Evolutionary conservation across 2,329 filamentous ascomycete genomes (phyloP), one percentile per base, ranked within the genome.

Genomic region (Cadophora malorum): DNA sequence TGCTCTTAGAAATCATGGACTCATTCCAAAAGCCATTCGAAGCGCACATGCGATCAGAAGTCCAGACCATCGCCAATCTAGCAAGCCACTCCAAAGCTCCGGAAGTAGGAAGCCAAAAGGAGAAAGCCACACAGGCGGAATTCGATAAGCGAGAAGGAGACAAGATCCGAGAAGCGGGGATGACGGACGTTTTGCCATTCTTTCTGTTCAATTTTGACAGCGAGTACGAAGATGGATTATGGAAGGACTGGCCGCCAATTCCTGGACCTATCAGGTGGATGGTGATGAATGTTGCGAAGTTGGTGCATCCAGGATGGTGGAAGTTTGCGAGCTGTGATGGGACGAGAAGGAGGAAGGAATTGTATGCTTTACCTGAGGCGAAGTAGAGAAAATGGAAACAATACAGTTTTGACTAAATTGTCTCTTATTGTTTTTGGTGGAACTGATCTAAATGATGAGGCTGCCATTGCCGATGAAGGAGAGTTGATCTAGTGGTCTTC

Each of bases 171-270:
- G 88, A 88, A 78, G 86, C 86, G 0, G 86, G 86, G 33, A 81
- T 83, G 47, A 80, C 83, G 21, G 87, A 90, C 68, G 87, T 88
- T 0, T 83, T 90, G 19, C 87, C 88, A 1, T 90, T 91, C 73
- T 89, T 90, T 79, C 75, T 90, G 66, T 77, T 89, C 71, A 90
- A 90, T 74, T 78, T 89, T 25, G 89, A 91, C 76, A 78, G 81
- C 52, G 87, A 83, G 3, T 82, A 80, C 68, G 89, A 91, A 77
- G 84, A 84, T 6, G 87, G 86, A 28, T 76, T 82, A 74, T 90
- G 88, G 87, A 81, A 81, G 14, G 83, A 83, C 72, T 91, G 88
- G 88, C 88, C 88, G 55, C 87, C 88, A 0, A 90, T 90, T 80
- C 88, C 88, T 0, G 81, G 80, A 5, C 83, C 85, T 3, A 82